Percentiles rank a stretch among this genome's conserved stretches.
These are phyloP conservation scores for Chlamydomonas sphaeroides DNA, from an alignment of 139 green algal genomes.

Conservation along the genomic window DNA sequence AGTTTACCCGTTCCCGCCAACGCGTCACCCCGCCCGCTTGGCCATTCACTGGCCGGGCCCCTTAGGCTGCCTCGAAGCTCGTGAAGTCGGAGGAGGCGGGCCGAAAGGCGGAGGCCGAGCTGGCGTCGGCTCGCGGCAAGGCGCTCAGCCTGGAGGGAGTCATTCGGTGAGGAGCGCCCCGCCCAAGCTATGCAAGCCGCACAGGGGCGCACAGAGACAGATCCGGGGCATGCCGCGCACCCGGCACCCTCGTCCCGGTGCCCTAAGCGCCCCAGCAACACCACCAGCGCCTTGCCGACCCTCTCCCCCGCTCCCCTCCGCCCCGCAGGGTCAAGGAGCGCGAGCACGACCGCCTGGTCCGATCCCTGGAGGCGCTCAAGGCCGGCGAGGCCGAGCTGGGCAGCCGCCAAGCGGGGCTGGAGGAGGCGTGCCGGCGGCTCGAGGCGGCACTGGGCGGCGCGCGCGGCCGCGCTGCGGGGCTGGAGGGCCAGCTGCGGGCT, in stretches of 20 bases:
- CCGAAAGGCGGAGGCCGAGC: slow-evolving; percentile 36
- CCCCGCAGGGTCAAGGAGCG: slow-evolving; percentile 50
- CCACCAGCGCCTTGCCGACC: too few species aligned
- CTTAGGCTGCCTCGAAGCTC: slow-evolving; percentile 15
- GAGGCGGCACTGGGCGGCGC: slow-evolving; percentile 14
- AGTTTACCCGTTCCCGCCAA: too few species aligned
- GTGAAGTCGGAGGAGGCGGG: slow-evolving; percentile 40
- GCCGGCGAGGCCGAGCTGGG: slow-evolving; percentile 25
- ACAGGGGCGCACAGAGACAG: too few species aligned
- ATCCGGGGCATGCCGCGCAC: too few species aligned
- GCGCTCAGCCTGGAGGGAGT: slow-evolving; percentile 28
- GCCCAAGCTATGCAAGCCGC: too few species aligned
- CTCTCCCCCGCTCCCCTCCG: too few species aligned
- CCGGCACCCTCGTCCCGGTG: too few species aligned
- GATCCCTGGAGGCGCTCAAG: slow-evolving; percentile 29
- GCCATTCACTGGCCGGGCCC: too few species aligned
- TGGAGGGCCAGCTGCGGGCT: slow-evolving; percentile 40
- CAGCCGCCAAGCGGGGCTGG: background rate
- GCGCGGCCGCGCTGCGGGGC: background rate
- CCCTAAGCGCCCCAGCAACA: too few species aligned
- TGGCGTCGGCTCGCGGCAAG: slow-evolving; percentile 12
- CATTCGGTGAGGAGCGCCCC: slow-evolving; percentile 18
- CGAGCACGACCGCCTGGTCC: slow-evolving; percentile 45
- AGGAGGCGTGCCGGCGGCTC: slow-evolving; percentile 28
- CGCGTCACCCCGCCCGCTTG: too few species aligned